Evolutionary conservation across 345 rosid genomes (phyloP).

Genomic region (Acer campestre): DNA sequence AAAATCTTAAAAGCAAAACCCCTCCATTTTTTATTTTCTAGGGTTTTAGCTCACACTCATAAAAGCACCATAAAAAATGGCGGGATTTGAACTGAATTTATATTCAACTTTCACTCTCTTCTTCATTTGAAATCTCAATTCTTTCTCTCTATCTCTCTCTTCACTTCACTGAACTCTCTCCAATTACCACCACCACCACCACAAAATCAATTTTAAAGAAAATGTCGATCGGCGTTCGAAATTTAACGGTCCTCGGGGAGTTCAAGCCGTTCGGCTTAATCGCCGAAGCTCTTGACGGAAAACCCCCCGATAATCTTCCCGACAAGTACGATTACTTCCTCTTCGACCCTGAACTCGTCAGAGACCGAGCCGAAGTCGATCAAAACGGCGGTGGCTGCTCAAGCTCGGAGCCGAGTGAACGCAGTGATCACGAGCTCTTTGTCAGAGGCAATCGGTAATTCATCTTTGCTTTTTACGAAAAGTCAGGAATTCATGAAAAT

Average conservation of each 20-base stretch:
- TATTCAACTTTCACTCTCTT: background rate
- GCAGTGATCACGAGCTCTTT: constrained; percentile 80
- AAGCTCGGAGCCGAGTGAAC: constrained; percentile 36
- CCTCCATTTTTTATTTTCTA: background rate
- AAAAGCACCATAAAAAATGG: background rate
- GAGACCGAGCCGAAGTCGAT: constrained; percentile 43
- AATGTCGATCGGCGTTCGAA: constrained; percentile 70
- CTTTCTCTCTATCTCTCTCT: background rate
- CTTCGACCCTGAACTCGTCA: constrained; percentile 61
- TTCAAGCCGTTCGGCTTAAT: constrained; percentile 90
- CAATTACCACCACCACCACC: constrained; percentile 2
- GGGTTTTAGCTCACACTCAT: background rate
- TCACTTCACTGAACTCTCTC: background rate
- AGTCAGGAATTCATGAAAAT: no score
- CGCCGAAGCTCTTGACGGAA: constrained; percentile 81
- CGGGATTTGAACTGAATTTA: constrained; percentile 9
- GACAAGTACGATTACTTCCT: constrained; percentile 75
- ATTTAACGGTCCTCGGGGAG: constrained; percentile 80
- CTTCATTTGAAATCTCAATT: background rate
- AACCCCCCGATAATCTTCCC: constrained; percentile 37
- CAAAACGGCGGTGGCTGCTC: constrained; percentile 31
- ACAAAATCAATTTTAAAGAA: background rate
- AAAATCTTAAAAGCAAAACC: no score
- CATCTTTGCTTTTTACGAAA: no score
- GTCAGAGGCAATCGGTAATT: constrained; percentile 68